Conservation (phyloP, 2,329 filamentous ascomycete genomes). For the Apiospora hydei region DNA sequence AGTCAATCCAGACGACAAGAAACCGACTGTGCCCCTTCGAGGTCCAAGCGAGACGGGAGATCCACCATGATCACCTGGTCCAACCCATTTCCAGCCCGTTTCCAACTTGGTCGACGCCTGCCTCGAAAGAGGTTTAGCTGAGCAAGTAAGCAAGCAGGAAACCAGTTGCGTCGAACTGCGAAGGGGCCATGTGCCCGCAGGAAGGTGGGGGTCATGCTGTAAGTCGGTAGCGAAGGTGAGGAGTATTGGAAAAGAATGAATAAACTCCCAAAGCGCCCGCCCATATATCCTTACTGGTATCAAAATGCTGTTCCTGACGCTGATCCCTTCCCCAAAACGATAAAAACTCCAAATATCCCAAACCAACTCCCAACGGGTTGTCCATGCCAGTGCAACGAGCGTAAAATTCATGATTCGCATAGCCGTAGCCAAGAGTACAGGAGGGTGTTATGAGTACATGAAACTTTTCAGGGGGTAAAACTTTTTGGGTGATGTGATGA, state of each 20-base stretch:
- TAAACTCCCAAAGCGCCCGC: slow-evolving; percentile 14
- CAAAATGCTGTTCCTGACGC: slow-evolving; percentile 16
- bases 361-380: neutral
- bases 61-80: neutral
- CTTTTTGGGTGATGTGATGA: neutral
- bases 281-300: slow-evolving; percentile 11
- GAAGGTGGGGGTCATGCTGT: slow-evolving; percentile 5
- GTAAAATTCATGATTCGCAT: slow-evolving; percentile 19
- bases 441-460: slow-evolving; percentile 18
- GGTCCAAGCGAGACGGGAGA: neutral
- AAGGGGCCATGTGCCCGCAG: slow-evolving; percentile 5
- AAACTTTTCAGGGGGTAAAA: neutral
- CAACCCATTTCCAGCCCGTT: neutral
- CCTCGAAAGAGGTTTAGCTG: neutral
- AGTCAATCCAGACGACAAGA: neutral
- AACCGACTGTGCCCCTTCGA: neutral
- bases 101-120: neutral
- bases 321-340: neutral
- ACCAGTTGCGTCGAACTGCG: neutral
- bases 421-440: neutral
- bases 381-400: slow-evolving; percentile 17
- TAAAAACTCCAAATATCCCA: neutral
- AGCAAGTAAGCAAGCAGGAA: neutral
- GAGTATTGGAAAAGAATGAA: neutral
- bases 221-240: neutral